Evolutionary conservation across 352 stramenopile species (phyloP), one percentile per base, ranked within the genome.

Genomic region (Globisporangium ultimum): DNA sequence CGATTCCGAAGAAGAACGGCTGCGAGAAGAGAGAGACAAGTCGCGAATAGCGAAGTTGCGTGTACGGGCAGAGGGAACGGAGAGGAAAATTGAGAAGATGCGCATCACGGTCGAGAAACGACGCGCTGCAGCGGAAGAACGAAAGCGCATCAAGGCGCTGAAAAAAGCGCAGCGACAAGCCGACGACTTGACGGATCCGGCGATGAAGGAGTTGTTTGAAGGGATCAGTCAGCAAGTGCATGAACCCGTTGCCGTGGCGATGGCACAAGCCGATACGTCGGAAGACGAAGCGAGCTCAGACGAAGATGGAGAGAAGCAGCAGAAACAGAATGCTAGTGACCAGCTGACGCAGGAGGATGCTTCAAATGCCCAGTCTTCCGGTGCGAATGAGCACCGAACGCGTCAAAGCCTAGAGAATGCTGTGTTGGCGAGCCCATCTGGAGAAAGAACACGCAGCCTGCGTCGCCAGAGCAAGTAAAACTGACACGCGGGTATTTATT

Each of bases 141-240:
- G 11, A 58, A 51, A 24, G 20, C 34, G 48, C 34, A 53, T n/a
- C 18, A 48, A 24, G 20, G 18, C 24, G 14, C 14, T 13, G 17
- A 38, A 48, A 22, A 21, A 54, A 55, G 34, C 32, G 28, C 3
- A 28, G n/a, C 36, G n/a, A 22, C 32, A 36, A 17, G 10, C 34
- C 8, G 38, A 57, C 6, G 38, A 21, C 7, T 15, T 45, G 13
- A 45, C 40, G 40, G 49, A 58, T 13, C 58, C 42, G 15, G 34
- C n/a, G 28, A 32, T 52, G 5, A 36, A 53, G 1, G 48, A 45
- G 41, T 34, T 63, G 38, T 45, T 58, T 14, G 38, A 63, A 36
- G 28, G 45, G 17, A 47, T 62, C 3, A 36, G 36, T 5, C 15
- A 51, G 20, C 57, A 63, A 20, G 48, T 58, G 12, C 49, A 41